Conservation (phyloP, 345 rosid species). For the Salix suchowensis region DNA sequence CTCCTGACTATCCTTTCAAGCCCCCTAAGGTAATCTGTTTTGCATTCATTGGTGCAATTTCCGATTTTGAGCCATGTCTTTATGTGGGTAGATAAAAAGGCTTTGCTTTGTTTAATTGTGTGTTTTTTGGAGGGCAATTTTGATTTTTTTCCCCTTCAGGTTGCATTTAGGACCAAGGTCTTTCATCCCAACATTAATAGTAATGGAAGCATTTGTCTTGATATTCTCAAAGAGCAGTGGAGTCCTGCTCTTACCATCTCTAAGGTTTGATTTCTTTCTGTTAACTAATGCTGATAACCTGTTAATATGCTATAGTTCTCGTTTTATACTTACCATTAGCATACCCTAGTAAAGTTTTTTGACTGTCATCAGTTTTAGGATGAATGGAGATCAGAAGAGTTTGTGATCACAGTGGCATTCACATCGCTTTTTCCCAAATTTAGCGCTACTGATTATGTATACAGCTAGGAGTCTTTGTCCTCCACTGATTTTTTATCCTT, state of each 20-base stretch:
- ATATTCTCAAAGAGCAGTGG: conserved; percentile 48
- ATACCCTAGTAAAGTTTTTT: neutral
- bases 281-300: neutral
- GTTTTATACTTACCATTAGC: neutral
- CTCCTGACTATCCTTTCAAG: conserved; percentile 20
- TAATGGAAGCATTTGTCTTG: conserved; percentile 46
- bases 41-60: neutral
- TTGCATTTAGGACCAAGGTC: conserved; percentile 41
- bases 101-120: neutral
- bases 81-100: neutral
- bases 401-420: neutral
- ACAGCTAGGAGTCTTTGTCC: neutral
- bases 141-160: conserved; percentile 8
- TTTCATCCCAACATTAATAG: conserved; percentile 43
- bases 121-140: neutral
- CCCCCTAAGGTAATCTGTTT: conserved; percentile 13
- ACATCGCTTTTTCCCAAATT: neutral
- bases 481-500: neutral
- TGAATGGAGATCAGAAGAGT: neutral
- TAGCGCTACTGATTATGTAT: neutral
- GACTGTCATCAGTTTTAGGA: neutral
- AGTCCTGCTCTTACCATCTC: conserved; percentile 51
- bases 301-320: neutral
- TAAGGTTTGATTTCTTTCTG: conserved; percentile 23
- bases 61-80: neutral